Conservation (phyloP, 306 rosid species). For the Castanea sativa region DNA sequence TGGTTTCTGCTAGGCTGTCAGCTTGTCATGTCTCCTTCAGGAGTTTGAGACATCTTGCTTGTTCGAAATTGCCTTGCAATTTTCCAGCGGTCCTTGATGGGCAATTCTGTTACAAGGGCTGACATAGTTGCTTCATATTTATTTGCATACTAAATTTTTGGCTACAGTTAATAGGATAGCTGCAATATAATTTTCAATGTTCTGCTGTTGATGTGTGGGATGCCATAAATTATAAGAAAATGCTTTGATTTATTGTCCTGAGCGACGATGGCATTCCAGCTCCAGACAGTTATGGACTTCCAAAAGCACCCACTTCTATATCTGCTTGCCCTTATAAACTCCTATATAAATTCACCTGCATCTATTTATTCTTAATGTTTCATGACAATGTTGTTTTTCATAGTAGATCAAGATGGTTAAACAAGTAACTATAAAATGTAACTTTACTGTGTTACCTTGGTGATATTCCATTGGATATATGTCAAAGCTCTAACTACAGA, state of each 20-base stretch:
- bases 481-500: constrained; percentile 4
- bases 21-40: background rate
- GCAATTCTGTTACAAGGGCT: background rate
- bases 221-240: background rate
- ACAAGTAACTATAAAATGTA: background rate
- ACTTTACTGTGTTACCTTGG: constrained; percentile 19
- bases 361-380: background rate
- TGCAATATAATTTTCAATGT: constrained; percentile 1
- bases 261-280: background rate
- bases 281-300: constrained; percentile 7
- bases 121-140: background rate
- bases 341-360: background rate
- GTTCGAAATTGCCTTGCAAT: background rate
- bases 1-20: background rate
- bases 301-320: background rate
- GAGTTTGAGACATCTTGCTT: background rate
- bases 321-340: background rate
- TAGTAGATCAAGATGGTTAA: constrained; percentile 2
- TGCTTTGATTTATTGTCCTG: background rate
- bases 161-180: background rate
- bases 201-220: background rate
- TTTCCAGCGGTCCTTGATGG: background rate
- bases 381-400: background rate
- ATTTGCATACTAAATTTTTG: constrained; percentile 11
- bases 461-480: constrained; percentile 1